phyloP scores from a whole-genome alignment of 2,329 filamentous ascomycete genomes.

The Sphaerulina musiva region DNA sequence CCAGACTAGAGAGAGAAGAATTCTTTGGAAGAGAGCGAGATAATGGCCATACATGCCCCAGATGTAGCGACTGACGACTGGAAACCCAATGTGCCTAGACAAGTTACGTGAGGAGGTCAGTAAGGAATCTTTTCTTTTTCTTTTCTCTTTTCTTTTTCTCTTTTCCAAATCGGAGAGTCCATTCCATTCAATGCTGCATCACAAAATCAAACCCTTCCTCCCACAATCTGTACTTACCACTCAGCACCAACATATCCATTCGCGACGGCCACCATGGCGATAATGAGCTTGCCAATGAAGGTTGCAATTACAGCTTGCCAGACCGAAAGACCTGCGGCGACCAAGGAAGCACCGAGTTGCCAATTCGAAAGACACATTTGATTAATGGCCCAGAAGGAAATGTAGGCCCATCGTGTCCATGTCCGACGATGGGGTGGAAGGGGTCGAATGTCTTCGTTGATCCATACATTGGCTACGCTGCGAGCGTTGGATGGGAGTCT shows the following conservation, averaged over 20 bases:
- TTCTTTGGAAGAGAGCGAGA: conserved; percentile 48
- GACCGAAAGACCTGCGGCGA: conserved; percentile 37
- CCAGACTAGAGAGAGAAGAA: conserved; percentile 43
- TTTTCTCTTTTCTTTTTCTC: too few relatives aligned
- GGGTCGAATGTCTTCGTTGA: conserved; percentile 39
- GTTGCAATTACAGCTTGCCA: conserved; percentile 40
- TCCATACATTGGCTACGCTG: conserved; percentile 32
- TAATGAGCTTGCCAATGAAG: conserved; percentile 44
- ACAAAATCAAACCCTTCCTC: too few relatives aligned
- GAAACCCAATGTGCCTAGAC: conserved; percentile 45
- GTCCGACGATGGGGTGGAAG: conserved; percentile 37
- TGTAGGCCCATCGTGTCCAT: conserved; percentile 36
- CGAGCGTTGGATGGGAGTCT: conserved; percentile 23
- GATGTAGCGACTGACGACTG: conserved; percentile 48
- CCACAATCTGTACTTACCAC: conserved; percentile 25
- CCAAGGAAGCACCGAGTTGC: conserved; percentile 35
- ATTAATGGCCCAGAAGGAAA: conserved; percentile 39
- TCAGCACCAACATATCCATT: conserved; percentile 40
- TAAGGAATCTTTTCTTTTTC: too few relatives aligned
- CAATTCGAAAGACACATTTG: conserved; percentile 35
- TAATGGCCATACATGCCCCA: conserved; percentile 54
- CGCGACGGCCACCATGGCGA: conserved; percentile 54
- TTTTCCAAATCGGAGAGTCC: too few relatives aligned
- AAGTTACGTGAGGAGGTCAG: too few relatives aligned
- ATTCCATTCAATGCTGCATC: too few relatives aligned